Conservation (phyloP, 345 rosid genomes). For the Nephelium lappaceum region DNA sequence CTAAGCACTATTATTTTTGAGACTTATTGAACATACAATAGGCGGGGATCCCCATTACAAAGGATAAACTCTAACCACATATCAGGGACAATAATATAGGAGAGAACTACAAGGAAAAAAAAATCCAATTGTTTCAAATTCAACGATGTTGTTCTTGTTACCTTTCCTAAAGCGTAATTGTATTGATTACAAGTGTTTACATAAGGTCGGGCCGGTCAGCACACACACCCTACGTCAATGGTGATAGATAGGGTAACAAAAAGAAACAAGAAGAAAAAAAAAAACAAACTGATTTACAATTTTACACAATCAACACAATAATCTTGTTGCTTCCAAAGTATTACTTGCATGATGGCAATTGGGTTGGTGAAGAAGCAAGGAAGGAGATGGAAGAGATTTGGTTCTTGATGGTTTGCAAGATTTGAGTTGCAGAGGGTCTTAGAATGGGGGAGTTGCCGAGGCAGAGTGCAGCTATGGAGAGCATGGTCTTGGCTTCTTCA, state of each 20-base stretch:
- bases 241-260: not conserved
- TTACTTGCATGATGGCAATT: not conserved
- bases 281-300: constrained; percentile 1
- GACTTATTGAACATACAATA: not conserved
- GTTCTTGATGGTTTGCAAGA: constrained; percentile 41
- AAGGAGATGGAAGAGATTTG: constrained; percentile 43
- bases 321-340: not conserved
- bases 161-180: not conserved
- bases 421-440: constrained; percentile 64
- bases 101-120: not conserved
- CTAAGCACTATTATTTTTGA: not conserved
- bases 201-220: not conserved
- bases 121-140: not conserved
- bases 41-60: not conserved
- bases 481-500: constrained; percentile 60
- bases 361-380: constrained; percentile 3
- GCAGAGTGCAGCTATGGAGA: constrained; percentile 53
- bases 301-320: constrained; percentile 4
- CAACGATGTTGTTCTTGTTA: not conserved
- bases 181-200: not conserved
- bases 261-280: not conserved
- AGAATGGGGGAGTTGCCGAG: constrained; percentile 49
- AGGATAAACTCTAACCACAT: no score
- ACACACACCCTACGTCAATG: not conserved
- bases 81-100: no score